Evolutionary conservation across 2,329 filamentous ascomycete genomes (phyloP).

Genomic region (Hymenoscyphus salicellus): DNA sequence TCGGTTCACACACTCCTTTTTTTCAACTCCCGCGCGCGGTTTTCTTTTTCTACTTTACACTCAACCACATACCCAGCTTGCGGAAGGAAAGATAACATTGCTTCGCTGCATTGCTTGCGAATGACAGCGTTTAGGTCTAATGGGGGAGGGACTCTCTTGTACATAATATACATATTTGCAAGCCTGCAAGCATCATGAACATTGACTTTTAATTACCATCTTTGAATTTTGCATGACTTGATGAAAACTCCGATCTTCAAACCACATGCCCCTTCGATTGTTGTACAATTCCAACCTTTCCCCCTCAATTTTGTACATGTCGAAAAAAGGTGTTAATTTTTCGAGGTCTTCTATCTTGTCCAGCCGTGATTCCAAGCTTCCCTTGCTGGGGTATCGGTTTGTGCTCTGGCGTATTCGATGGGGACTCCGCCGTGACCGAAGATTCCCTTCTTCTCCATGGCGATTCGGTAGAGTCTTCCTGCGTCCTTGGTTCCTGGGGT

Average conservation of each 20-base stretch:
- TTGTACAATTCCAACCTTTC: slow-evolving; percentile 3
- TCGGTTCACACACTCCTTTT: slow-evolving; percentile 17
- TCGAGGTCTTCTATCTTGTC: slow-evolving; percentile 55
- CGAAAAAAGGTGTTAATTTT: neutral
- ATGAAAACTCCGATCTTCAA: neutral
- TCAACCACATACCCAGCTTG: slow-evolving; percentile 14
- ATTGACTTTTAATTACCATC: neutral
- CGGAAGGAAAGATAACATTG: slow-evolving; percentile 3
- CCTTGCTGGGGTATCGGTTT: slow-evolving; percentile 77
- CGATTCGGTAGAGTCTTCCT: slow-evolving; percentile 77
- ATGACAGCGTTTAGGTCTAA: slow-evolving; percentile 17
- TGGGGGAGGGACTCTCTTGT: slow-evolving; percentile 16
- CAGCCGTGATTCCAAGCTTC: slow-evolving; percentile 92
- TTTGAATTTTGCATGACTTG: neutral
- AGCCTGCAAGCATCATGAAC: slow-evolving; percentile 7
- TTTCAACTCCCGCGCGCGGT: neutral
- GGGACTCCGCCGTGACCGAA: slow-evolving; percentile 72
- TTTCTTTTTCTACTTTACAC: slow-evolving; percentile 6
- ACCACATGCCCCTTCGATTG: neutral
- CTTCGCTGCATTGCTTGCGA: slow-evolving; percentile 16
- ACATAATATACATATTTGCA: slow-evolving; percentile 16
- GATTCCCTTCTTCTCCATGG: slow-evolving; percentile 86
- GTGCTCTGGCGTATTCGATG: slow-evolving; percentile 82
- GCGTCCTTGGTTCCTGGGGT: slow-evolving; percentile 55
- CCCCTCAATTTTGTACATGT: neutral